Conservation (phyloP, 441 rosid genomes). For the Daphne laureola region DNA sequence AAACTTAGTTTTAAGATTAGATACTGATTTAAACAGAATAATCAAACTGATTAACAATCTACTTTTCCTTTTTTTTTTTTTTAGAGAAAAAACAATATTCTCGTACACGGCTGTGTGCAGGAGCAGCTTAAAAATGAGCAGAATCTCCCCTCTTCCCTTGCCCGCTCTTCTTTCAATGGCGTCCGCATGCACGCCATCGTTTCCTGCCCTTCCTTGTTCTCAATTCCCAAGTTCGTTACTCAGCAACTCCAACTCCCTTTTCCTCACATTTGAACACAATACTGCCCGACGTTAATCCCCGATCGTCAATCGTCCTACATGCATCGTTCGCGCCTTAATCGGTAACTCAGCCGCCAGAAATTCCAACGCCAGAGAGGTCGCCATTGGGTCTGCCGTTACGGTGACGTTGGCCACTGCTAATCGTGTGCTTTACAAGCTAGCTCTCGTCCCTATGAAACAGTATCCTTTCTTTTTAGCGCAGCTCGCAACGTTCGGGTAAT, state of each 20-base stretch:
- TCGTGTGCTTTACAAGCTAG: constrained; percentile 92
- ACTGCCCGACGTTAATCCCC: constrained; percentile 2
- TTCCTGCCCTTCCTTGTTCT: constrained; percentile 13
- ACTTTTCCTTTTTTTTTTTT: too few relatives aligned
- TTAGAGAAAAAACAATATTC: neutral
- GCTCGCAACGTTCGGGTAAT: constrained; percentile 69
- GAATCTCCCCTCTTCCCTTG: constrained; percentile 6
- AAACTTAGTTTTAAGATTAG: too few relatives aligned
- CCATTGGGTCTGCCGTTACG: constrained; percentile 37
- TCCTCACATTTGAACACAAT: constrained; percentile 12
- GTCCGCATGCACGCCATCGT: constrained; percentile 23
- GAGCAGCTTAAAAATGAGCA: too few relatives aligned
- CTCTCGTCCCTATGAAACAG: constrained; percentile 81
- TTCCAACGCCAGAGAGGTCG: constrained; percentile 26
- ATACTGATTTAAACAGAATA: too few relatives aligned
- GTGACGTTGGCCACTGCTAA: constrained; percentile 55
- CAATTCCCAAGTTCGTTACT: constrained; percentile 11
- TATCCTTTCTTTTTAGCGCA: constrained; percentile 89
- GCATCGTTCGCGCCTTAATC: constrained; percentile 26
- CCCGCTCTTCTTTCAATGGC: constrained; percentile 16
- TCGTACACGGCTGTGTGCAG: neutral
- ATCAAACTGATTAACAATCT: too few relatives aligned
- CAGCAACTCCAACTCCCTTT: constrained; percentile 10
- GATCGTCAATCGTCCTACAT: constrained; percentile 10
- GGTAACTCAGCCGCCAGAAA: neutral